A percentile compares a stretch with the other conserved stretches of the same genome.
Conservation (phyloP, 2,329 filamentous ascomycete genomes). For the Cercospora sp. region DNA sequence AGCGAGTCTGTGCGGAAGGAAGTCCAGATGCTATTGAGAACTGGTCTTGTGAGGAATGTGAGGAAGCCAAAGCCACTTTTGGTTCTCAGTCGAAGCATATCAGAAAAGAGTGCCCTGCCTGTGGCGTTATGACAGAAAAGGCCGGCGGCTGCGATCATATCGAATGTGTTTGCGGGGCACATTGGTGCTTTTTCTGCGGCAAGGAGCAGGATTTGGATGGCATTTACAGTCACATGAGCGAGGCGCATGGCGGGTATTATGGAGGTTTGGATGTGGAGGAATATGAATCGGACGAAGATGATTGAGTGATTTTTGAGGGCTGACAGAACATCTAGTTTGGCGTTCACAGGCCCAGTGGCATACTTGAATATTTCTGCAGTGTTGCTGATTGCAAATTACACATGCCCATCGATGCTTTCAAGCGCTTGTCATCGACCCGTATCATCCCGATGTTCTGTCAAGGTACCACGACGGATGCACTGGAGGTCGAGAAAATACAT, state of each 20-base stretch:
- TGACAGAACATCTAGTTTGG: neutral
- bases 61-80: neutral
- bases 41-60: constrained; percentile 17
- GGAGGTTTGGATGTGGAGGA: constrained; percentile 12
- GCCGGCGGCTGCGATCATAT: constrained; percentile 20
- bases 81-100: neutral
- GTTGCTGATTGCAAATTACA: neutral
- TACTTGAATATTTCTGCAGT: neutral
- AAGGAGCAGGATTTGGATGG: constrained; percentile 1
- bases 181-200: constrained; percentile 24
- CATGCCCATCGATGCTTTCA: neutral
- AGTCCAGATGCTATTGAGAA: neutral
- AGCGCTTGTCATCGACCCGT: neutral
- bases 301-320: neutral
- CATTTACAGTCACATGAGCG: constrained; percentile 21
- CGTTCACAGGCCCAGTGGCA: neutral
- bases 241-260: constrained; percentile 23
- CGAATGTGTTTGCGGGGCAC: constrained; percentile 13
- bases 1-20: constrained; percentile 17
- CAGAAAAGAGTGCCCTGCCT: constrained; percentile 13
- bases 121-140: constrained; percentile 18
- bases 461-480: neutral
- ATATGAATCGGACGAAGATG: constrained; percentile 13
- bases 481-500: neutral
- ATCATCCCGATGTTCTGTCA: neutral